Evolutionary conservation across 495 filamentous ascomycete species (phyloP), one percentile per base, ranked within the genome.

Genomic region (Aspergillus funiculosus): DNA sequence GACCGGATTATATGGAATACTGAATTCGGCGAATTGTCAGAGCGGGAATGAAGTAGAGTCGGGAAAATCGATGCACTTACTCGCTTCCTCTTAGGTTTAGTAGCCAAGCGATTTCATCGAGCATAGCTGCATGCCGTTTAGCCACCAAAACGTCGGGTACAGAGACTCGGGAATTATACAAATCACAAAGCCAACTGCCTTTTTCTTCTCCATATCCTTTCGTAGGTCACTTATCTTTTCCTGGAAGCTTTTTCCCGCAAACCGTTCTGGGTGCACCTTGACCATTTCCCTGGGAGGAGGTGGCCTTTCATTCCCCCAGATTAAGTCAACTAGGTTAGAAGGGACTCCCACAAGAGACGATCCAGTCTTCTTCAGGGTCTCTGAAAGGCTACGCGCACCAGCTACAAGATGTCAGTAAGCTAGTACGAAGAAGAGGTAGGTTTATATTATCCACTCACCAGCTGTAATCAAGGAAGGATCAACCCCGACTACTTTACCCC

Each of bases 31-130:
- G 1, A 26, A 15, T 39, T 26, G 19, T 50, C 37, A 42, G 38
- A 25, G 0, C 13, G 3, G 22, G 7, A 30, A 14, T 10, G 18
- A 17, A 15, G 3, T 7, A 18, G 2, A 1, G 15, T 15, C 13
- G 3, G 5, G 17, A 20, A 7, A n/a, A n/a, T n/a, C n/a, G n/a
- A 3, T 39, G 6, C 8, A 47, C 80, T 59, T 67, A 85, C 81
- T 99, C 94, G 65, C 74, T 94, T 60, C 94, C 94, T 61, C 94
- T 81, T 31, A 99, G 67, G 67, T 99, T 99, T 65, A 91, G 97
- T 28, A 99, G 72, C 94, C 94, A 99, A 22, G 94, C 94, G 57
- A 97, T 84, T 59, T 99, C 94, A 57, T 99, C 94, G 21, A 99
- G 78, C 86, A 95, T 90, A 11, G 79, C 77, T 81, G 46, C 18